Percentiles rank a stretch among this genome's conserved stretches.
phyloP scores from a whole-genome alignment of 1,284 basidiomycete species.

The Ustilago cynodontis region DNA sequence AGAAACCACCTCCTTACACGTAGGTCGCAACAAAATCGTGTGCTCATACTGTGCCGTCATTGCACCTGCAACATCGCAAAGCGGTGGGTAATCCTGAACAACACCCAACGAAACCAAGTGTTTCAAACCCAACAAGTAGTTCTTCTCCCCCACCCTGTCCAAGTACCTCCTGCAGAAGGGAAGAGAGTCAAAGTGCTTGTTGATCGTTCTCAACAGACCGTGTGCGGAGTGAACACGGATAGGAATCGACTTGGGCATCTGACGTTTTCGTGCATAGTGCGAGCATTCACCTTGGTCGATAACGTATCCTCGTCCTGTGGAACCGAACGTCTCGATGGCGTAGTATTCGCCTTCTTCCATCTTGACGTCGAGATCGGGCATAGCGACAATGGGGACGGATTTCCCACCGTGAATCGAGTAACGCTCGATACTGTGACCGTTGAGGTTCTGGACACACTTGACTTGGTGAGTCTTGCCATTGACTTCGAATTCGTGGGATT shows the following conservation, averaged over 20 bases:
- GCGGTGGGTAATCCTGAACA: conserved; percentile 93
- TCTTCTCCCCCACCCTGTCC: conserved; percentile 85
- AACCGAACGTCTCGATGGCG: conserved; percentile 98
- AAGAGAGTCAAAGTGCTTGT: conserved; percentile 92
- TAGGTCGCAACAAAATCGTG: conserved; percentile 66
- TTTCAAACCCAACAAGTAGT: conserved; percentile 89
- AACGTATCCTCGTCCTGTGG: conserved; percentile 93
- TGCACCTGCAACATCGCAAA: conserved; percentile 76
- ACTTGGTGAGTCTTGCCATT: conserved; percentile 82
- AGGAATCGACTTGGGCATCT: conserved; percentile 76
- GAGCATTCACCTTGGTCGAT: conserved; percentile 89
- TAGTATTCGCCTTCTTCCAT: conserved; percentile 99
- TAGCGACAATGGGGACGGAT: conserved; percentile 86
- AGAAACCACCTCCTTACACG: conserved; percentile 83
- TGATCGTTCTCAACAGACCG: conserved; percentile 86
- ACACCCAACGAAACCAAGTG: conserved; percentile 88
- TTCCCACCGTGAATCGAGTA: conserved; percentile 74
- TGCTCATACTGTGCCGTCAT: conserved; percentile 70
- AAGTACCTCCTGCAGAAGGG: conserved; percentile 96
- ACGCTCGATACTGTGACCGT: conserved; percentile 68
- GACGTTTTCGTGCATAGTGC: conserved; percentile 80
- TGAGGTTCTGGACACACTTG: conserved; percentile 68
- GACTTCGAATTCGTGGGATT: conserved; percentile 95
- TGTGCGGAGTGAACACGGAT: conserved; percentile 81
- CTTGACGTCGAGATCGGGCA: conserved; percentile 83